Evolutionary conservation across 129 eudicot genomes (phyloP).

Genomic region (Apium graveolens): DNA sequence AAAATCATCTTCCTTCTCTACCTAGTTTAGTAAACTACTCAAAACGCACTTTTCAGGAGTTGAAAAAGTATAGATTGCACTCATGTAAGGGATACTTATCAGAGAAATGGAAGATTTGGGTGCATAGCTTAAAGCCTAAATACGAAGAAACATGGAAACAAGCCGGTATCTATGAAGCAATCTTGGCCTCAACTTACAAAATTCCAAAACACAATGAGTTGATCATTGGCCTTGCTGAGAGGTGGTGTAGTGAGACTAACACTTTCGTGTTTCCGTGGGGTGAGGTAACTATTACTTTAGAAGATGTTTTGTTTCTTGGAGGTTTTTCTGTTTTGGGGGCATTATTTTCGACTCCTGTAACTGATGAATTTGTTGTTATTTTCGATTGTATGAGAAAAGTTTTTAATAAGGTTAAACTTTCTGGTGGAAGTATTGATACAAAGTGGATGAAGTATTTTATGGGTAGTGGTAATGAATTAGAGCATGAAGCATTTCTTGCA

Average conservation of each 20-base stretch:
- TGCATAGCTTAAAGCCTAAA: not conserved
- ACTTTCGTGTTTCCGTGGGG: not conserved
- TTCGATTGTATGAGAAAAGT: not conserved
- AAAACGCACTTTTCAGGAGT: not conserved
- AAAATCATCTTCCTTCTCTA: not conserved
- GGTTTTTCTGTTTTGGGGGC: not conserved
- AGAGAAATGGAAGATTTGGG: not conserved
- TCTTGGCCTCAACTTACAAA: not conserved
- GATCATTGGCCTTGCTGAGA: constrained; percentile 1
- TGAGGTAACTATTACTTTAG: constrained; percentile 5
- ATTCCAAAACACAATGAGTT: not conserved
- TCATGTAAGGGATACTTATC: not conserved
- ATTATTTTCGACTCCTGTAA: not conserved
- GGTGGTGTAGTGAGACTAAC: not conserved
- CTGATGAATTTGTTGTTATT: not conserved
- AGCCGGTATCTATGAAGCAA: not conserved
- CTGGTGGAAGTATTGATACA: not conserved
- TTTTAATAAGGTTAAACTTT: not conserved
- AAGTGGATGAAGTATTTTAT: not conserved
- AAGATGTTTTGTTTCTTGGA: not conserved
- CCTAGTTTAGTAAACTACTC: not conserved
- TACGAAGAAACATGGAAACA: not conserved
- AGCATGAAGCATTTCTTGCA: constrained; percentile 2
- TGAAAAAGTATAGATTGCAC: not conserved
- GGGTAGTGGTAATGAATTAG: not conserved